These are phyloP conservation scores for Pestalotiopsis sp. DNA, from an alignment of 2,329 filamentous ascomycete species.

Conservation along the genomic window DNA sequence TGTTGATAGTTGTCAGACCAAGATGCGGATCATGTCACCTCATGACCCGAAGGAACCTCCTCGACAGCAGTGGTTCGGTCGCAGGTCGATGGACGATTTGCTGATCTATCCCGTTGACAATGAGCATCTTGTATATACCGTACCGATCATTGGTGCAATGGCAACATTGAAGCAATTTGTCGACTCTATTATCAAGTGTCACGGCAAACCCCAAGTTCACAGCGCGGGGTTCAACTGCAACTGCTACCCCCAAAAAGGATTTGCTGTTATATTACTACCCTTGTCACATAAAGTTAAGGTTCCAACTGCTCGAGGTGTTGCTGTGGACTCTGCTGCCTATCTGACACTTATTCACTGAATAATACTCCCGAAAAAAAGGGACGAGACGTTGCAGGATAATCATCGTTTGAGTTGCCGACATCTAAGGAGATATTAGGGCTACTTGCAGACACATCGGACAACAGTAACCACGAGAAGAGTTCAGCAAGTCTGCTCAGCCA, in stretches of 20 bases:
- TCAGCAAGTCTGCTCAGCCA: too few species aligned
- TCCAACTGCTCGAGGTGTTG: neutral
- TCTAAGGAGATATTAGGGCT: too few species aligned
- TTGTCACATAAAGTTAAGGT: neutral
- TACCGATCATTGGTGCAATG: neutral
- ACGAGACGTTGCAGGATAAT: too few species aligned
- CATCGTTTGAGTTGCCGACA: too few species aligned
- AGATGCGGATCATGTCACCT: too few species aligned
- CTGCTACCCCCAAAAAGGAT: neutral
- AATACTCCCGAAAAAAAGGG: too few species aligned
- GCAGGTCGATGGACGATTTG: neutral
- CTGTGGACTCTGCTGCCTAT: neutral
- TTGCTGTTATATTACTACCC: neutral
- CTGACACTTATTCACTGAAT: too few species aligned
- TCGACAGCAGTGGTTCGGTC: too few species aligned
- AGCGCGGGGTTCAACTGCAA: neutral
- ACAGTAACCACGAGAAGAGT: too few species aligned
- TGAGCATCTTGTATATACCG: neutral
- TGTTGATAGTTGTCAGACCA: too few species aligned
- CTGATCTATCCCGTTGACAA: neutral
- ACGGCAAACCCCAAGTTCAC: neutral
- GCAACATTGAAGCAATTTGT: neutral
- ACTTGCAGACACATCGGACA: too few species aligned
- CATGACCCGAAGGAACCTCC: too few species aligned
- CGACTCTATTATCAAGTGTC: neutral